Evolutionary conservation across 257 asterid species (phyloP), one percentile per base, ranked within the genome.

Genomic region (Ballota nigra): DNA sequence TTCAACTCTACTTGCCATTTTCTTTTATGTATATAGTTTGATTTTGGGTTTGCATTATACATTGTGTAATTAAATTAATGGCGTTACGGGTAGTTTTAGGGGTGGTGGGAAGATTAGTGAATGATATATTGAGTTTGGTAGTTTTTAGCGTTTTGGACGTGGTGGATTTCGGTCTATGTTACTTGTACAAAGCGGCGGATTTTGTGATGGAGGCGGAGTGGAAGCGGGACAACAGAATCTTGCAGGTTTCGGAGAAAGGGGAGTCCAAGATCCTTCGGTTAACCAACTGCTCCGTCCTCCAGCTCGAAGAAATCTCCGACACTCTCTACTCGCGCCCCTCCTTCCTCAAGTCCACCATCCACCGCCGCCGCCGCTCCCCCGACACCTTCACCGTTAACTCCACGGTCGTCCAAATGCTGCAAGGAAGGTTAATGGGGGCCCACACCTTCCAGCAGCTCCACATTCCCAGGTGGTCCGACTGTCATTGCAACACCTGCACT

Each of bases 221-320:
- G 92, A 92, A 84, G 66, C 60, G 18, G 26, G 23, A 87, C 13
- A 92, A 92, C 5, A 75, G 87, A 80, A 89, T 91, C 83, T 16
- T 95, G 5, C 28, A 53, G 29, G 86, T 94, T 1, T 85, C 97
- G 1, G 96, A 88, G 69, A 83, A 66, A 40, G 95, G 92, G 2
- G 95, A 87, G 45, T 81, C 97, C 8, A 95, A 84, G 78, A 73
- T 95, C 16, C 86, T 95, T 11, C 76, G 88, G 0, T 62, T 92
- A 0, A 86, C 86, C 10, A 47, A 5, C 22, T 78, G 89, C 49
- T 84, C 82, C 45, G 85, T 80, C 13, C 19, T 95, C 49, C 90
- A 88, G 60, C 83, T 95, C 3, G 97, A 93, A 13, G 97, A 95
- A 38, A 84, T 95, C 77, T 92, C 98, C 5, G 97, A 95, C 84